These are phyloP conservation scores for Aspergillus udagawae DNA, from an alignment of 2,329 filamentous ascomycete genomes.

Conservation along the genomic window DNA sequence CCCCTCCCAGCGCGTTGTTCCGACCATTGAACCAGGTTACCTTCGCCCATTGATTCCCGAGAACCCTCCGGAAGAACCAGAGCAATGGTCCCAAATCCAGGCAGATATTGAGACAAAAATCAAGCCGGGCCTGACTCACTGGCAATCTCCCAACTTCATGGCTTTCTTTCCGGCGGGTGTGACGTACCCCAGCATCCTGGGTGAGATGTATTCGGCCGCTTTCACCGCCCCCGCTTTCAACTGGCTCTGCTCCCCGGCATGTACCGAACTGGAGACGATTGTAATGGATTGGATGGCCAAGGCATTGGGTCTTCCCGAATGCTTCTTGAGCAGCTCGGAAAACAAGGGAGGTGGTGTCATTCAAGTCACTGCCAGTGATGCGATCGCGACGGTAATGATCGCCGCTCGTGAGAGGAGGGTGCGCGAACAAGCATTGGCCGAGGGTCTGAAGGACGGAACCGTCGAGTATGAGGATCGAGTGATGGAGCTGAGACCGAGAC, in stretches of 20 bases:
- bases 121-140: slow-evolving; percentile 88
- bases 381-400: slow-evolving; percentile 79
- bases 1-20: slow-evolving; percentile 65
- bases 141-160: slow-evolving; percentile 93
- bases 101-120: slow-evolving; percentile 81
- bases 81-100: slow-evolving; percentile 71
- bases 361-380: slow-evolving; percentile 85
- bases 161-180: slow-evolving; percentile 86
- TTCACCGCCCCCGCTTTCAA: slow-evolving; percentile 93
- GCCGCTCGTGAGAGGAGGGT: slow-evolving; percentile 80
- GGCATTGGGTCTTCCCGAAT: slow-evolving; percentile 67
- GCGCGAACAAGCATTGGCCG: slow-evolving; percentile 52
- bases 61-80: slow-evolving; percentile 63
- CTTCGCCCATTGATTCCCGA: slow-evolving; percentile 73
- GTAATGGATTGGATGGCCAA: slow-evolving; percentile 88
- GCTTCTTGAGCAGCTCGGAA: slow-evolving; percentile 67
- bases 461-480: slow-evolving; percentile 66
- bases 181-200: slow-evolving; percentile 79
- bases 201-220: slow-evolving; percentile 85
- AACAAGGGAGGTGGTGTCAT: slow-evolving; percentile 79
- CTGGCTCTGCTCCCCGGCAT: slow-evolving; percentile 89
- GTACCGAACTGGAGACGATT: slow-evolving; percentile 90
- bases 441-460: slow-evolving; percentile 41
- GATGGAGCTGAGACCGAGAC: slow-evolving; percentile 61
- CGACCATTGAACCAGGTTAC: slow-evolving; percentile 79